Evolutionary conservation across 768 basidiomycete species (phyloP).

Genomic region (Xerocomus brunneocitrinus): DNA sequence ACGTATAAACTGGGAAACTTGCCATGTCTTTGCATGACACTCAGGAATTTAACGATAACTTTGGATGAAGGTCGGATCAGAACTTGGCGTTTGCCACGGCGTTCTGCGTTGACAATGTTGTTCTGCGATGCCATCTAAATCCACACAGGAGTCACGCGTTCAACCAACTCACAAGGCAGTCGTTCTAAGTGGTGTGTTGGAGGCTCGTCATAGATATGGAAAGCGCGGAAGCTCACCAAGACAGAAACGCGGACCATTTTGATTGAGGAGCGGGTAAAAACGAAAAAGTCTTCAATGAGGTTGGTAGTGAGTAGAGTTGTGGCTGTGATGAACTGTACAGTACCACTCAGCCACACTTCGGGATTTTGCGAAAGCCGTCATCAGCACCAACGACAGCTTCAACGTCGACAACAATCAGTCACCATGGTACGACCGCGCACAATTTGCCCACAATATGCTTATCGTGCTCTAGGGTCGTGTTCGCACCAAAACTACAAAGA

Average conservation of each 20-base stretch:
- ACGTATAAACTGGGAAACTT: slow-evolving; percentile 26
- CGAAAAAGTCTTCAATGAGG: neutral
- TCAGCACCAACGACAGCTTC: slow-evolving; percentile 15
- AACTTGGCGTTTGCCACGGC: slow-evolving; percentile 98
- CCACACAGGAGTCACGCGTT: neutral
- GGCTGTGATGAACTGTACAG: slow-evolving; percentile 28
- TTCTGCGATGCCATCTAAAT: slow-evolving; percentile 45
- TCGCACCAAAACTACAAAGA: slow-evolving; percentile 99
- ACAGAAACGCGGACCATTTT: slow-evolving; percentile 90
- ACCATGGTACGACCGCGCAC: slow-evolving; percentile 44
- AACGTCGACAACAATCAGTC: slow-evolving; percentile 23
- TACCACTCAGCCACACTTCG: slow-evolving; percentile 25
- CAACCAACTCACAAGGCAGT: slow-evolving; percentile 45
- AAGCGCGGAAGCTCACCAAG: slow-evolving; percentile 40
- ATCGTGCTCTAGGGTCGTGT: slow-evolving; percentile 77
- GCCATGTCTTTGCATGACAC: slow-evolving; percentile 99
- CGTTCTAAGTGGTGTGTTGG: slow-evolving; percentile 39
- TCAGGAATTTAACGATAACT: slow-evolving; percentile 96
- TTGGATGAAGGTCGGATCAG: slow-evolving; percentile 96
- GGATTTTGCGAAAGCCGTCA: slow-evolving; percentile 8
- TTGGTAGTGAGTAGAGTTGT: slow-evolving; percentile 3
- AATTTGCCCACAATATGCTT: slow-evolving; percentile 12
- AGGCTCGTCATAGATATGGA: neutral
- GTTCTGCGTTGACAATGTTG: slow-evolving; percentile 99
- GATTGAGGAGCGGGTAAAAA: slow-evolving; percentile 6